These are phyloP conservation scores for Rugosomyces carneus DNA, from an alignment of 1,284 basidiomycete species.

Conservation along the genomic window DNA sequence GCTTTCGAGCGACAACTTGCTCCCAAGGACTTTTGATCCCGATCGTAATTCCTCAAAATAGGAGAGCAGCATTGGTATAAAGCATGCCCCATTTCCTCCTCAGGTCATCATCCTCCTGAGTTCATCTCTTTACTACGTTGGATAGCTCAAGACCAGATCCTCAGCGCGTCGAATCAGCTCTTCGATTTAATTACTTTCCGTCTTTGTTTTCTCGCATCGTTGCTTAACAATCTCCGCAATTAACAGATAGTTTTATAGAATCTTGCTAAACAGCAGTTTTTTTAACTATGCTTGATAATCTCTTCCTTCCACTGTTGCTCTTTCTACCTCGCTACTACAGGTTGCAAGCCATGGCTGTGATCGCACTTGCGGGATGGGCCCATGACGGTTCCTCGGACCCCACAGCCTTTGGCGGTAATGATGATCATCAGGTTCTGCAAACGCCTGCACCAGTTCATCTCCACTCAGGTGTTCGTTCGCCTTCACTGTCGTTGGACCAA, in stretches of 20 bases:
- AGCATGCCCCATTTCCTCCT: not conserved
- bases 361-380: not conserved
- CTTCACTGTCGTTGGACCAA: not conserved
- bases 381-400: not conserved
- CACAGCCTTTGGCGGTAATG: not conserved
- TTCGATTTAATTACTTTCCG: no score
- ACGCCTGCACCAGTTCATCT: not conserved
- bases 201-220: no score
- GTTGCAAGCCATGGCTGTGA: not conserved
- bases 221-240: no score
- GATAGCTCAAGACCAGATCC: no score
- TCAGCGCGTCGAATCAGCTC: no score
- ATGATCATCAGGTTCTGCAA: not conserved
- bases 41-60: not conserved
- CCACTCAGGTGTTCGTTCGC: not conserved
- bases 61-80: not conserved
- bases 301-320: not conserved
- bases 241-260: no score
- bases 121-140: slow-evolving; percentile 13
- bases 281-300: not conserved
- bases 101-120: slow-evolving; percentile 15
- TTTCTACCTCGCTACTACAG: not conserved
- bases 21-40: not conserved
- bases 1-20: not conserved
- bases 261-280: no score